phyloP scores from a whole-genome alignment of 352 stramenopile genomes.

The Globisporangium cederbergense region DNA sequence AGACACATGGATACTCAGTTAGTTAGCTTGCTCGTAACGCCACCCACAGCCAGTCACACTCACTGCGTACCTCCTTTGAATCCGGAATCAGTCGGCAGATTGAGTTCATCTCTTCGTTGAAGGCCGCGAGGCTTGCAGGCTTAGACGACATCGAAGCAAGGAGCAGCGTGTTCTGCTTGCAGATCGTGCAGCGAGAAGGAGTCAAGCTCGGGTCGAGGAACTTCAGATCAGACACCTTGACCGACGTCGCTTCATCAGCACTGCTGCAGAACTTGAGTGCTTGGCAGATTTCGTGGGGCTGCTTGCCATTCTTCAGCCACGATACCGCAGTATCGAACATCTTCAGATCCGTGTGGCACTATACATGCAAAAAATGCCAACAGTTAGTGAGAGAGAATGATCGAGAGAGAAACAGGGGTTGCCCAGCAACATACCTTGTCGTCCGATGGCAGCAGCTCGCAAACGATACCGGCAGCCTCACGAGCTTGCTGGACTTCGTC shows the following conservation, averaged over 20 bases:
- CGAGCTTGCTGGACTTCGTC: constrained; percentile 60
- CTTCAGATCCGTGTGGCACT: constrained; percentile 68
- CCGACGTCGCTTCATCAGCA: constrained; percentile 10
- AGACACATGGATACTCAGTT: not conserved
- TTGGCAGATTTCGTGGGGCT: constrained; percentile 56
- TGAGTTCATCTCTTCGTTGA: constrained; percentile 41
- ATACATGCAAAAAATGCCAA: not conserved
- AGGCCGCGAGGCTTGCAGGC: constrained; percentile 44
- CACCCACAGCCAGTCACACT: too few species aligned
- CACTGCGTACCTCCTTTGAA: constrained; percentile 28
- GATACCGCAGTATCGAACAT: constrained; percentile 58
- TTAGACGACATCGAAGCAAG: constrained; percentile 46
- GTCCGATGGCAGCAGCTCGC: constrained; percentile 54
- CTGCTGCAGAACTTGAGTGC: constrained; percentile 45
- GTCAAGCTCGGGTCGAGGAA: constrained; percentile 39
- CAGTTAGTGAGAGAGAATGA: not conserved
- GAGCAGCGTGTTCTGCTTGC: constrained; percentile 57
- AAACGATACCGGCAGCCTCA: constrained; percentile 61
- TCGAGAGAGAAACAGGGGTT: not conserved
- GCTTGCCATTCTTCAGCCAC: constrained; percentile 50
- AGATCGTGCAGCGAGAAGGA: constrained; percentile 44
- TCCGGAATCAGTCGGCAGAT: constrained; percentile 62
- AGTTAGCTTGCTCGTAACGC: not conserved
- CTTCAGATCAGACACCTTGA: constrained; percentile 34
- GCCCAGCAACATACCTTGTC: constrained; percentile 40